phyloP scores from a whole-genome alignment of 1,139 yeast genomes.

The Taiozyma sp. region DNA sequence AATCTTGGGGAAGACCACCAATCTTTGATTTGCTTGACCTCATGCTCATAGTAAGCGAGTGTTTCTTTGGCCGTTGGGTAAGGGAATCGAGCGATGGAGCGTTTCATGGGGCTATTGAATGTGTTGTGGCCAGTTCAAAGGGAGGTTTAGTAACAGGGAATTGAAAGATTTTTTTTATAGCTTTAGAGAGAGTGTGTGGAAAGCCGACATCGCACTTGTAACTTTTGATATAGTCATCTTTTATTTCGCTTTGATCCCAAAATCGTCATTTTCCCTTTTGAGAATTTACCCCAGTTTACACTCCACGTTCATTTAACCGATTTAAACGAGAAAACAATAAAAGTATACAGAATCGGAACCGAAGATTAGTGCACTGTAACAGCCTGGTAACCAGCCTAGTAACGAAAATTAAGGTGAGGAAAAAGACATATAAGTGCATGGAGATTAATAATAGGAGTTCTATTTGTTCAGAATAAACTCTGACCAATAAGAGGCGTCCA shows the following conservation, averaged over 20 bases:
- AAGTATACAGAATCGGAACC: neutral
- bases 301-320: neutral
- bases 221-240: neutral
- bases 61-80: neutral
- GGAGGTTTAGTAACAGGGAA: too few relatives aligned
- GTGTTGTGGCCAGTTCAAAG: too few relatives aligned
- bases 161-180: too few relatives aligned
- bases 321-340: too few relatives aligned
- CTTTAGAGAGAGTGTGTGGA: neutral
- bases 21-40: neutral
- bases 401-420: too few relatives aligned
- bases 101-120: neutral
- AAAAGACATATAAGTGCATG: too few relatives aligned
- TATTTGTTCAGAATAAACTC: too few relatives aligned
- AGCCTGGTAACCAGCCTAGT: too few relatives aligned
- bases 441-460: too few relatives aligned
- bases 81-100: conserved; percentile 1
- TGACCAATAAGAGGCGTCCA: too few relatives aligned
- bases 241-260: neutral
- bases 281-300: neutral
- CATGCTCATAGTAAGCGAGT: neutral
- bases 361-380: neutral
- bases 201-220: neutral
- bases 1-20: conserved; percentile 55
- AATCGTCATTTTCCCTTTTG: neutral